Percentiles rank a stretch among this genome's conserved stretches.
Evolutionary conservation across 2,329 filamentous ascomycete species (phyloP).

Genomic region (Rhynchosporium agropyri): DNA sequence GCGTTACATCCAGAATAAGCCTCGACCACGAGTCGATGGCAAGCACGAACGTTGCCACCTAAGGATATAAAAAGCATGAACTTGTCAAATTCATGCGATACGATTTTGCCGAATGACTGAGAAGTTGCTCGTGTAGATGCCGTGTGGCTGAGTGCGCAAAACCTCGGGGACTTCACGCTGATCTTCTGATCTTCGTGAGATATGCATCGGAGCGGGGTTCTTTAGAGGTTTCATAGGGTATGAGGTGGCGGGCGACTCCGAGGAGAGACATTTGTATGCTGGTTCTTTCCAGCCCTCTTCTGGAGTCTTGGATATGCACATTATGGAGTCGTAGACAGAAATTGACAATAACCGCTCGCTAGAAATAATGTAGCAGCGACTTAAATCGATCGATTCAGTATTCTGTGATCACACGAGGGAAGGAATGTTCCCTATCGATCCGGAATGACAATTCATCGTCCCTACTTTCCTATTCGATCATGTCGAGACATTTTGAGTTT

Average conservation of each 20-base stretch:
- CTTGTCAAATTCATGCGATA: conserved; percentile 17
- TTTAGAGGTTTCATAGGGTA: conserved; percentile 19
- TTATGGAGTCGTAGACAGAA: not conserved
- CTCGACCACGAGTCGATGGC: too few relatives aligned
- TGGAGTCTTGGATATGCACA: not conserved
- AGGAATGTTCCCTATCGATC: conserved; percentile 4
- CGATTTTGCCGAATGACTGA: conserved; percentile 12
- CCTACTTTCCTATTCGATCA: conserved; percentile 25
- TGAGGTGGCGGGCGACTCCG: conserved; percentile 16
- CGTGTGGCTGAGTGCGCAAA: conserved; percentile 20
- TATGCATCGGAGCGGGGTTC: conserved; percentile 17
- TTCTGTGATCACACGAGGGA: conserved; percentile 16
- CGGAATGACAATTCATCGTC: conserved; percentile 1
- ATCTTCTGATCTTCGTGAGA: conserved; percentile 4
- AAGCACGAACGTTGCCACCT: conserved; percentile 20
- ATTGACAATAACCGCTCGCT: conserved; percentile 6
- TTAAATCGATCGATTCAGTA: conserved; percentile 1
- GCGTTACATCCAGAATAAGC: too few relatives aligned
- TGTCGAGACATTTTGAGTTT: conserved; percentile 25
- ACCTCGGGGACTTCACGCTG: conserved; percentile 11
- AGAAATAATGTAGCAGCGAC: not conserved
- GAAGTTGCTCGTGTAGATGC: conserved; percentile 16
- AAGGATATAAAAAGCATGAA: conserved; percentile 10
- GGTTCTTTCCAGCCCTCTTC: conserved; percentile 7
- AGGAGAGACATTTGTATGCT: not conserved